Evolutionary conservation across 169 alveolate species (phyloP), one percentile per base, ranked within the genome.

Genomic region (Toxoplasma gondii): DNA sequence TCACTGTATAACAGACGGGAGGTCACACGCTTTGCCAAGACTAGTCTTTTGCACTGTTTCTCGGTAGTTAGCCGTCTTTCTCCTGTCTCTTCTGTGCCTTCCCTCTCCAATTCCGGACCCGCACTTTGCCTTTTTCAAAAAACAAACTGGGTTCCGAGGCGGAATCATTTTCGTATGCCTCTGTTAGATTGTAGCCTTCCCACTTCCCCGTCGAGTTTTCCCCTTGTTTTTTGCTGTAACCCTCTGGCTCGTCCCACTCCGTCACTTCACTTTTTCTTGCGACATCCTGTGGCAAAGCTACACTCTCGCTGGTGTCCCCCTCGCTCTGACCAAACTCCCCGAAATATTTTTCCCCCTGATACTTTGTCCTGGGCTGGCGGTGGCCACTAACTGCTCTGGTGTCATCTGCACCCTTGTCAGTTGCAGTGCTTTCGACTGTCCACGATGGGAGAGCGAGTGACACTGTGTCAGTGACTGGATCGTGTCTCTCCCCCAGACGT

Each of bases 61-160:
- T 16, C 39, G n/a, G 38, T 22, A 74, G 24, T 12, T 16, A 36
- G 49, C 45, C 43, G 39, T n/a, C 24, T n/a, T 74, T 74, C 84
- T 74, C 43, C 43, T 0, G 2, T 16, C 84, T n/a, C 81, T 31
- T 74, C 84, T n/a, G 49, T 24, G 27, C 27, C 43, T n/a, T 9
- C 43, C n/a, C 27, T 74, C 84, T 31, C 84, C 84, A 74, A n/a
- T 74, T 74, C 84, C 39, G 84, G 19, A 74, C 43, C 2, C 84
- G 84, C 43, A 36, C 84, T n/a, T 36, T 31, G 39, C 84, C 84
- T 74, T 74, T 74, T 36, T 74, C 43, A n/a, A 74, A 74, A n/a
- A 74, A 74, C 19, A 74, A 36, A 12, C 84, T 31, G 31, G 84
- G 84, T 36, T n/a, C 84, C 43, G 27, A 9, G 44, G 41, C 38